A percentile compares a stretch with the other conserved stretches of the same genome.
These are phyloP conservation scores for Diaporthe batatas DNA, from an alignment of 2,329 filamentous ascomycete genomes.

Conservation along the genomic window DNA sequence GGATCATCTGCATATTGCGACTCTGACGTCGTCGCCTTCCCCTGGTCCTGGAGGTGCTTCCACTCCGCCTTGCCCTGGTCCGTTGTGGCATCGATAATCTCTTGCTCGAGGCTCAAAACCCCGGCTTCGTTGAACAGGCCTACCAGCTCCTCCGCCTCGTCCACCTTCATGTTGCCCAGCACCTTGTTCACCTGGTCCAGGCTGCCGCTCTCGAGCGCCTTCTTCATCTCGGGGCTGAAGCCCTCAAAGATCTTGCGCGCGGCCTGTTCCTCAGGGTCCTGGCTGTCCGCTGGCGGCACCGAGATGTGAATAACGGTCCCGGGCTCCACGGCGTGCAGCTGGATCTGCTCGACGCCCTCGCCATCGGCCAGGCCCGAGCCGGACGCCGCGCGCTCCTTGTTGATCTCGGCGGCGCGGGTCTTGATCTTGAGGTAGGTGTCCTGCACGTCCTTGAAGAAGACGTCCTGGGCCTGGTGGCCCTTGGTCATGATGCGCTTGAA, in stretches of 20 bases:
- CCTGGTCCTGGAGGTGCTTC: constrained; percentile 74
- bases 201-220: constrained; percentile 88
- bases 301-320: constrained; percentile 91
- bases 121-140: constrained; percentile 83
- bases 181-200: constrained; percentile 91
- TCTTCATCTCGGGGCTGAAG: constrained; percentile 85
- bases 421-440: constrained; percentile 88
- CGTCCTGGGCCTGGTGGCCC: constrained; percentile 88
- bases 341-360: constrained; percentile 89
- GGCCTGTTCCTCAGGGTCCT: constrained; percentile 73
- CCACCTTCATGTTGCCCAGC: constrained; percentile 85
- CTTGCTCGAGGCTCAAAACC: constrained; percentile 90
- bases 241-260: constrained; percentile 83
- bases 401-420: constrained; percentile 80
- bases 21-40: constrained; percentile 40
- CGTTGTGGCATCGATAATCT: constrained; percentile 95
- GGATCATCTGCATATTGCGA: constrained; percentile 43
- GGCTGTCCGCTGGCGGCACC: constrained; percentile 78
- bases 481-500: constrained; percentile 95
- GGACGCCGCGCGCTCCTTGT: constrained; percentile 60
- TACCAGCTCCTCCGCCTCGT: constrained; percentile 86
- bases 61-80: constrained; percentile 84
- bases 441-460: constrained; percentile 94
- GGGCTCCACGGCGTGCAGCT: constrained; percentile 95
- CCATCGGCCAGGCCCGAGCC: constrained; percentile 54